Evolutionary conservation across 2,329 filamentous ascomycete species (phyloP), one percentile per base, ranked within the genome.

Genomic region (Ceratocystis alfenasii): DNA sequence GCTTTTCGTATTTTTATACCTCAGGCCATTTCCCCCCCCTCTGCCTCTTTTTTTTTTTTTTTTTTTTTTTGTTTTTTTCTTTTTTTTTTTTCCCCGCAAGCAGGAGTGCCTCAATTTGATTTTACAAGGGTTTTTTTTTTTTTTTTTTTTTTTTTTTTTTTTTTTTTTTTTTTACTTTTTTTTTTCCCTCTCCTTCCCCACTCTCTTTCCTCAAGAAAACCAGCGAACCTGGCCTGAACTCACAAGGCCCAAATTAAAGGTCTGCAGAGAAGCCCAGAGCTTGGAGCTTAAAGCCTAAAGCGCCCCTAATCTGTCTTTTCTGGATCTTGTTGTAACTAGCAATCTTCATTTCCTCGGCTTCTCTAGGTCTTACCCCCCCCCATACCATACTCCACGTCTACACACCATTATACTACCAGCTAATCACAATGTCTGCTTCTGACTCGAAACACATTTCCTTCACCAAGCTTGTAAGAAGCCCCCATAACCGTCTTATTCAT

Each of bases 401-500:
- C 33, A 36, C 33, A 10, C 33, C 33, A 36, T 36, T 10, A 36
- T 36, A 36, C 45, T 17, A 20, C 45, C 17, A 48, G 12, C 17
- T 20, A 48, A 12, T 5, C 46, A 63, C 25, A 17, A 69, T 69
- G 68, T 69, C 67, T 33, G 46, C 65, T 7, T 59, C 45, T n/a
- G 65, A 66, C 30, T 62, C 68, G n/a, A 69, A 68, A 33, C 63
- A 68, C 44, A 60, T 67, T 15, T 66, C 66, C 15, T 67, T 65
- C 50, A 64, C 67, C 15, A 64, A 64, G 5, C 67, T 69, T 61
- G 68, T 68, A 22, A 22, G 22, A 22, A 22, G 22, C 22, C 8
- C 10, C 33, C 10, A 36, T 36, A 36, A 10, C 8, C 10, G 33
- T 36, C 33, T 36, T 36, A 12, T 62, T 53, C 48, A 15, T 12